A percentile compares a stretch with the other conserved stretches of the same genome.
phyloP scores from a whole-genome alignment of 176 grass and related monocot genomes.

The Elymus sibiricus region DNA sequence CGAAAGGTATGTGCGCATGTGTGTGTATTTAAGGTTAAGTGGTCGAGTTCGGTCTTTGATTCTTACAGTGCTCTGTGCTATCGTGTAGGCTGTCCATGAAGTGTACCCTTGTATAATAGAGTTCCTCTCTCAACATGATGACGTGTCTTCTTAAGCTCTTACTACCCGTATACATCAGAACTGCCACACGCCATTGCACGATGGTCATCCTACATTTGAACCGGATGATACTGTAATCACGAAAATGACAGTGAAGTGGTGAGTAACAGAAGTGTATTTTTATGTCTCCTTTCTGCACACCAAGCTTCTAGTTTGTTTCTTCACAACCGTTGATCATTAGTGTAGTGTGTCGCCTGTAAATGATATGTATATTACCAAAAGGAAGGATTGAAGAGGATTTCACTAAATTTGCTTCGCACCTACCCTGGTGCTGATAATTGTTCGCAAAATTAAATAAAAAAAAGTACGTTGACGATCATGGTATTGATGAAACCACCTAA shows the following conservation, averaged over 20 bases:
- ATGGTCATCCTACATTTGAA: background rate
- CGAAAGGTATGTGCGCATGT: constrained; percentile 51
- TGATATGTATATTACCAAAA: background rate
- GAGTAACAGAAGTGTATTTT: background rate
- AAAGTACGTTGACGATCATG: background rate
- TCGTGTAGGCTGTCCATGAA: constrained; percentile 81
- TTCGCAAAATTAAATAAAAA: background rate
- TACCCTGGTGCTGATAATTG: background rate
- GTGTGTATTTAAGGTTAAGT: background rate
- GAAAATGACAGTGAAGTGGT: background rate
- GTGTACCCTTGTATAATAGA: constrained; percentile 89
- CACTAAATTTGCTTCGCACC: background rate
- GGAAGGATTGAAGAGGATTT: background rate
- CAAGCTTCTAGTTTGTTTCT: constrained; percentile 11
- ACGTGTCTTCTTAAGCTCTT: constrained; percentile 39
- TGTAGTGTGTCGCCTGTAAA: background rate
- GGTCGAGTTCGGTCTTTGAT: background rate
- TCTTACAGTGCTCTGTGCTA: constrained; percentile 5
- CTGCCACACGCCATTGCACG: background rate
- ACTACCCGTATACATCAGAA: background rate
- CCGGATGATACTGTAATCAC: background rate
- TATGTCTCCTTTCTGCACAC: background rate
- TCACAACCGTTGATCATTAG: background rate
- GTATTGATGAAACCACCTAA: background rate
- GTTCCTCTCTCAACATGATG: constrained; percentile 85